A percentile compares a stretch with the other conserved stretches of the same genome.
phyloP scores from a whole-genome alignment of 1,139 yeast genomes.

The Pichia sp. region DNA sequence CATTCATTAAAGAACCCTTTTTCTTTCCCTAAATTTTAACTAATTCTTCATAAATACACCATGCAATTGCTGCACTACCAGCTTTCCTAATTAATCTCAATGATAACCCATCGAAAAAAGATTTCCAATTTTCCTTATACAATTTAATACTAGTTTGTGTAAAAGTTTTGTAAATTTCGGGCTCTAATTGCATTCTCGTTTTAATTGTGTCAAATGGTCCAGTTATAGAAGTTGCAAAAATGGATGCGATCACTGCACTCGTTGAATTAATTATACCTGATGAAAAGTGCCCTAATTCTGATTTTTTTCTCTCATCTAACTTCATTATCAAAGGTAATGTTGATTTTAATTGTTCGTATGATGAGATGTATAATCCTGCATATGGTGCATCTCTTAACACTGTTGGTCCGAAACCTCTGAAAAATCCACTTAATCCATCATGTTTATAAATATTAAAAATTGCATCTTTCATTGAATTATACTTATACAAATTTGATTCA shows the following conservation, averaged over 20 bases:
- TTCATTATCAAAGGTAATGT: constrained; percentile 17
- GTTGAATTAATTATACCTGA: constrained; percentile 59
- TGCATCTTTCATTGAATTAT: constrained; percentile 61
- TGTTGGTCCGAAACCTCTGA: constrained; percentile 83
- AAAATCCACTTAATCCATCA: constrained; percentile 62
- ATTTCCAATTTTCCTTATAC: constrained; percentile 53
- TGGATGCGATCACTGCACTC: constrained; percentile 71
- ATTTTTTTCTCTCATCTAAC: background rate
- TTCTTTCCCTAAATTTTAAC: constrained; percentile 42
- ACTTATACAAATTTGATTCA: constrained; percentile 71
- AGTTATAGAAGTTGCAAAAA: constrained; percentile 75
- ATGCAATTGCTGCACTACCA: constrained; percentile 86
- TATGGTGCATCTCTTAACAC: constrained; percentile 90
- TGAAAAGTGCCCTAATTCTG: constrained; percentile 30
- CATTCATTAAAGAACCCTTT: too few species aligned
- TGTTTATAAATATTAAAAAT: constrained; percentile 45
- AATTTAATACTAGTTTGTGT: constrained; percentile 30
- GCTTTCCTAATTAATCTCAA: constrained; percentile 81
- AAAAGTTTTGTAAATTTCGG: constrained; percentile 38
- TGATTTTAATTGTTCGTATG: constrained; percentile 70
- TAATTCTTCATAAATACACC: constrained; percentile 93
- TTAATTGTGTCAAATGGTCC: constrained; percentile 95
- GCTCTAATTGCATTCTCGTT: constrained; percentile 78
- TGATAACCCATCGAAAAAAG: constrained; percentile 77
- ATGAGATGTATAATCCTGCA: constrained; percentile 84